phyloP scores from a whole-genome alignment of 2,329 filamentous ascomycete genomes.

The Arthrobotrys pseudoclavata region DNA sequence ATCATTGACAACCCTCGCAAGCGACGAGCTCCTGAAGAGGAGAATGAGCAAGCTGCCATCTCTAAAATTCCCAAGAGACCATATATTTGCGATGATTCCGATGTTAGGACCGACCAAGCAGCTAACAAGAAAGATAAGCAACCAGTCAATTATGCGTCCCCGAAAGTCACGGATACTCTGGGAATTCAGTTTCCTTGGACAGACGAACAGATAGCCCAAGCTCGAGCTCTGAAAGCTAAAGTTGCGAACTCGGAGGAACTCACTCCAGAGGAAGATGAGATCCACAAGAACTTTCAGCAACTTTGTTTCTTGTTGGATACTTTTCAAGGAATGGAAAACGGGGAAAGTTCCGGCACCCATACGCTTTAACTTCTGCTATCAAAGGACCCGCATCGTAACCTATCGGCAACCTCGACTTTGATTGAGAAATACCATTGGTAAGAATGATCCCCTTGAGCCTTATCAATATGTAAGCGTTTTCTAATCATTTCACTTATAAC shows the following conservation, averaged over 20 bases:
- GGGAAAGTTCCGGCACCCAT: neutral
- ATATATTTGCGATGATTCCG: neutral
- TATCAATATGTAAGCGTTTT: neutral
- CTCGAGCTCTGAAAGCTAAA: constrained; percentile 8
- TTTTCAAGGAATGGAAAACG: neutral
- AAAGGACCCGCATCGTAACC: neutral
- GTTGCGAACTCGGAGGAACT: neutral
- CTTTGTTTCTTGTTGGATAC: constrained; percentile 11
- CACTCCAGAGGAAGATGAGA: neutral
- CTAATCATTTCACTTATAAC: neutral
- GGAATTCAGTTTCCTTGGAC: constrained; percentile 14
- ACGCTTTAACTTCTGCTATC: neutral
- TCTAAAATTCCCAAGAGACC: constrained; percentile 2
- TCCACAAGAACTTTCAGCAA: neutral
- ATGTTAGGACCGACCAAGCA: neutral
- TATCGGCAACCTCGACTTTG: neutral
- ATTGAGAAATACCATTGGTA: neutral
- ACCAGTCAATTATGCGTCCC: neutral
- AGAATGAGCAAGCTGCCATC: neutral
- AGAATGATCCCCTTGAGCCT: neutral
- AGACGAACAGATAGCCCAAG: constrained; percentile 11
- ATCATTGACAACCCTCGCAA: neutral
- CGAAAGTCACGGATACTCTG: neutral
- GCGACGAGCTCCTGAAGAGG: neutral
- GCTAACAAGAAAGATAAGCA: neutral